These are phyloP conservation scores for Vigna hirtella DNA, from an alignment of 306 rosid genomes.

Conservation along the genomic window DNA sequence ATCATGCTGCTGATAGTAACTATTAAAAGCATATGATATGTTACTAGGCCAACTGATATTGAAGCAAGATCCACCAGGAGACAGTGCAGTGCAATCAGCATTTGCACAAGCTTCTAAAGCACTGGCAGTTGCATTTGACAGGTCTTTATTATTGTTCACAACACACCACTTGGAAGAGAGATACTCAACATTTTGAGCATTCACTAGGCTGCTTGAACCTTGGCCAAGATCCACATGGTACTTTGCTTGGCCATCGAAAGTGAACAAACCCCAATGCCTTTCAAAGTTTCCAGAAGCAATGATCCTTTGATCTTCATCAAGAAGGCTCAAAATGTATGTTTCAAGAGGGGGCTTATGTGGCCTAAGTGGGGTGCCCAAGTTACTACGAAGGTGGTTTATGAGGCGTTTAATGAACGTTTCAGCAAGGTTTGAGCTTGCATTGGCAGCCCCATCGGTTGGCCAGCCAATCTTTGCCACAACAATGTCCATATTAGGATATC, in stretches of 20 bases:
- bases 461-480: conserved; percentile 90
- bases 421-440: conserved; percentile 70
- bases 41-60: conserved; percentile 83
- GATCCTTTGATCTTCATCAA: conserved; percentile 89
- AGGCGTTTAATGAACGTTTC: conserved; percentile 84
- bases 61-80: conserved; percentile 87
- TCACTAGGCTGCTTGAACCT: conserved; percentile 63
- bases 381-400: conserved; percentile 64
- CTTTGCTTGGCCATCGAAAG: conserved; percentile 97
- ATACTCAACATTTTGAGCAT: conserved; percentile 83
- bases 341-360: conserved; percentile 66
- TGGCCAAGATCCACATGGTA: conserved; percentile 69
- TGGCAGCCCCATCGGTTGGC: conserved; percentile 91
- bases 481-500: conserved; percentile 70
- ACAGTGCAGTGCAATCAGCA: conserved; percentile 83
- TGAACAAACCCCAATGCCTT: conserved; percentile 94
- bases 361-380: conserved; percentile 78
- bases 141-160: conserved; percentile 80
- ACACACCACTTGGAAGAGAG: conserved; percentile 92
- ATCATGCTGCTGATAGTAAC: conserved; percentile 90
- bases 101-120: conserved; percentile 71
- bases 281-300: conserved; percentile 72
- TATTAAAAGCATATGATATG: conserved; percentile 84
- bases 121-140: conserved; percentile 68
- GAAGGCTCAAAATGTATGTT: conserved; percentile 74